These are phyloP conservation scores for Aeschynomene evenia DNA, from an alignment of 306 rosid species.

Conservation along the genomic window DNA sequence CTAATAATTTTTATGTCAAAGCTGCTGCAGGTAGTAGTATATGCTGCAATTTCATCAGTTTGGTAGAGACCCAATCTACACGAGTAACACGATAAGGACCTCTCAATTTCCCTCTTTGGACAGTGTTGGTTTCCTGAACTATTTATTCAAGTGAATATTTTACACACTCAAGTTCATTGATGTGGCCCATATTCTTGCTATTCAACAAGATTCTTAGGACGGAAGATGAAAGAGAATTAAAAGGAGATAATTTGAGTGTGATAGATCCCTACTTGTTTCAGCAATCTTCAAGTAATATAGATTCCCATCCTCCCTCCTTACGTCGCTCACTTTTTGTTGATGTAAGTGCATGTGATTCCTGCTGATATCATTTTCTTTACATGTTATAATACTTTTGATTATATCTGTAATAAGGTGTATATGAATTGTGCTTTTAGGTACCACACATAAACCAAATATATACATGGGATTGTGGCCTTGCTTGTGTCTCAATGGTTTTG, in stretches of 20 bases:
- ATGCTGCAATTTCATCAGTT: slow-evolving; percentile 15
- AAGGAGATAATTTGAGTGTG: slow-evolving; percentile 42
- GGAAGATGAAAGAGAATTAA: slow-evolving; percentile 50
- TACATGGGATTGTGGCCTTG: slow-evolving; percentile 99
- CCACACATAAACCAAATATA: slow-evolving; percentile 75
- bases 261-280: slow-evolving; percentile 46
- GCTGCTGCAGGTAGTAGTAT: slow-evolving; percentile 49
- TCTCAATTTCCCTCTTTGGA: slow-evolving; percentile 5
- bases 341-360: slow-evolving; percentile 53
- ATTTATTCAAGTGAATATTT: slow-evolving; percentile 23
- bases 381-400: not conserved
- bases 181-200: slow-evolving; percentile 85
- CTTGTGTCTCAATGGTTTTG: slow-evolving; percentile 85
- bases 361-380: slow-evolving; percentile 16
- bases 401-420: slow-evolving; percentile 7
- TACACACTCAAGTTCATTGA: slow-evolving; percentile 39
- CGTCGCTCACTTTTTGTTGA: slow-evolving; percentile 53
- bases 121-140: slow-evolving; percentile 16
- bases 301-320: slow-evolving; percentile 36
- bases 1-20: slow-evolving; percentile 26
- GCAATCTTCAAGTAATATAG: slow-evolving; percentile 40
- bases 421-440: slow-evolving; percentile 60
- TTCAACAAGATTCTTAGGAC: slow-evolving; percentile 63
- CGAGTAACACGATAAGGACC: slow-evolving; percentile 17
- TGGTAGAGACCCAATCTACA: slow-evolving; percentile 19